Conservation (phyloP, 768 basidiomycete species). For the Hygrocybe coccinea region DNA sequence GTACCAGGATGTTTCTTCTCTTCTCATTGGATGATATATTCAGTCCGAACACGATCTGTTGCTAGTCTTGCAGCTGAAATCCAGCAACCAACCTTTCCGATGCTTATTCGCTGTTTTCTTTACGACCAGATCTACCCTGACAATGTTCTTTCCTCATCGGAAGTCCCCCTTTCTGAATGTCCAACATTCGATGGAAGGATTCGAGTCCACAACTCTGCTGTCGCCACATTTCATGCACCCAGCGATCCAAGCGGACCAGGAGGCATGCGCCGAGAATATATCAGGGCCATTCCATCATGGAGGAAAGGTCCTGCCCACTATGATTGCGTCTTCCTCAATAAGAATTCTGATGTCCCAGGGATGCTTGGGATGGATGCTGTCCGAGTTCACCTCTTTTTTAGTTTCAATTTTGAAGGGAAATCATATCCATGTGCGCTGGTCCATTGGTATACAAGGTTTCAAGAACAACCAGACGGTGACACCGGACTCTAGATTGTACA, state of each 20-base stretch:
- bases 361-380: conserved; percentile 26
- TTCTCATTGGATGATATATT: neutral
- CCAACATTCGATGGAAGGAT: neutral
- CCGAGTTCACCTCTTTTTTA: conserved; percentile 27
- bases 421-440: conserved; percentile 12
- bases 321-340: conserved; percentile 26
- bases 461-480: conserved; percentile 7
- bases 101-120: conserved; percentile 25
- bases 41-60: conserved; percentile 2
- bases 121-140: conserved; percentile 11
- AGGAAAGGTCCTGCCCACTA: conserved; percentile 4
- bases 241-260: conserved; percentile 23
- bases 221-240: conserved; percentile 22
- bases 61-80: neutral
- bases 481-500: conserved; percentile 18
- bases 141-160: neutral
- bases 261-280: conserved; percentile 26
- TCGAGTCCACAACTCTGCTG: conserved; percentile 12
- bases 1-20: neutral
- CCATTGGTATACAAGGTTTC: conserved; percentile 7
- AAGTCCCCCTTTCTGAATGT: neutral
- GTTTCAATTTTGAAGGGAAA: neutral
- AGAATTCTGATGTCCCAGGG: conserved; percentile 9
- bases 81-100: conserved; percentile 16
- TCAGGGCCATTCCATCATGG: conserved; percentile 13